A percentile compares a stretch with the other conserved stretches of the same genome.
These are phyloP conservation scores for Poronia punctata DNA, from an alignment of 495 filamentous ascomycete genomes.

Conservation along the genomic window DNA sequence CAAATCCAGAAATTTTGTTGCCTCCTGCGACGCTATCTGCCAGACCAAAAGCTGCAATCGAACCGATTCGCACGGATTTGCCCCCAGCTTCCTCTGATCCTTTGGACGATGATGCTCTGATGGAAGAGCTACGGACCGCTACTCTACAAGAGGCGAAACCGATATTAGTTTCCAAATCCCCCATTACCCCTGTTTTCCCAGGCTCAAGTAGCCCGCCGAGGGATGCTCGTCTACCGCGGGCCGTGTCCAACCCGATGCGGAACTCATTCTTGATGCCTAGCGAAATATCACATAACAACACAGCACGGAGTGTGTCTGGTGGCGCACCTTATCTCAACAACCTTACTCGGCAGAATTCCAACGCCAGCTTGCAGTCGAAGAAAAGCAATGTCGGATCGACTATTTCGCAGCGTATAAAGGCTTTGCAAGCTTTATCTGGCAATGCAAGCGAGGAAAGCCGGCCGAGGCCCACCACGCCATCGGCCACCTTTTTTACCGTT, in stretches of 20 bases:
- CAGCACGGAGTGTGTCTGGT: constrained; percentile 39
- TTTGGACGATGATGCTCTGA: constrained; percentile 76
- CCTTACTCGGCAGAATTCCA: constrained; percentile 35
- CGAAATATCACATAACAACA: constrained; percentile 27
- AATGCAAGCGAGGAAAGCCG: constrained; percentile 24
- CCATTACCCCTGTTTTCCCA: constrained; percentile 60
- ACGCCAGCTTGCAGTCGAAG: constrained; percentile 50
- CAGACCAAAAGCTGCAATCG: constrained; percentile 43
- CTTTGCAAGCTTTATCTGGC: constrained; percentile 66
- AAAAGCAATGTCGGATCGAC: constrained; percentile 78
- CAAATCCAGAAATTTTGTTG: constrained; percentile 11
- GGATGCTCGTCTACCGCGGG: constrained; percentile 29
- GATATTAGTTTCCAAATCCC: constrained; percentile 77
- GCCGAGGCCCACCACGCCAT: constrained; percentile 31
- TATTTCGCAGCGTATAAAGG: constrained; percentile 85
- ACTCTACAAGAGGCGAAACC: constrained; percentile 78
- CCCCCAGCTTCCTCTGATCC: constrained; percentile 41
- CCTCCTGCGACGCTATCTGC: constrained; percentile 21
- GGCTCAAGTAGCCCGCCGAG: constrained; percentile 26
- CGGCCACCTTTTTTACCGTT: constrained; percentile 47
- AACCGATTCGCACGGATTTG: constrained; percentile 49
- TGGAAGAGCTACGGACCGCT: constrained; percentile 81
- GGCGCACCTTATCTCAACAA: constrained; percentile 39
- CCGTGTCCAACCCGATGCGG: constrained; percentile 44
- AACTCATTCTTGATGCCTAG: constrained; percentile 31